These are phyloP conservation scores for Saccharomyces paradoxus DNA, from an alignment of 805 yeast genomes.

Conservation along the genomic window DNA sequence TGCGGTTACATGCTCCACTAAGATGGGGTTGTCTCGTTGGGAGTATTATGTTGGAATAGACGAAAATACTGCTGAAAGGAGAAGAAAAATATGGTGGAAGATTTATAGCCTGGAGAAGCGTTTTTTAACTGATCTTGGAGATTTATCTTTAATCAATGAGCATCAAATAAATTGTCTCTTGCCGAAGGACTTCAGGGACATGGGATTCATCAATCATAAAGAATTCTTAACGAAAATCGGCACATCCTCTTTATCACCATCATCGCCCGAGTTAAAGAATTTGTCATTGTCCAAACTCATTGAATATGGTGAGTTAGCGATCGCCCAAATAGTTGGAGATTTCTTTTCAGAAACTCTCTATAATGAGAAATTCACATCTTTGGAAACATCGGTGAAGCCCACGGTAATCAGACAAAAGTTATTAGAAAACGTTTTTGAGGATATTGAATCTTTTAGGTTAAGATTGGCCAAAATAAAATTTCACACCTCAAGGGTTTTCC, in stretches of 20 bases:
- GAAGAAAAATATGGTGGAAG: constrained; percentile 18
- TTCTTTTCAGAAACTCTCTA: constrained; percentile 19
- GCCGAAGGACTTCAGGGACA: constrained; percentile 9
- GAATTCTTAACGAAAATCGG: constrained; percentile 2
- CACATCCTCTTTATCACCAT: background rate
- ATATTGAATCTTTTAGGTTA: constrained; percentile 8
- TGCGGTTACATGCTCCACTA: constrained; percentile 10
- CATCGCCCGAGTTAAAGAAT: constrained; percentile 3
- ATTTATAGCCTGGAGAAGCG: constrained; percentile 14
- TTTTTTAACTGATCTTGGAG: constrained; percentile 8
- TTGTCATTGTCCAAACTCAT: constrained; percentile 6
- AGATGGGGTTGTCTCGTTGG: constrained; percentile 21
- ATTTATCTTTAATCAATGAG: constrained; percentile 11
- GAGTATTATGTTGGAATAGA: constrained; percentile 22
- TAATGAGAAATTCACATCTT: constrained; percentile 22
- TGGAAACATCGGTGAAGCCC: constrained; percentile 20
- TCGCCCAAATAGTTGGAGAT: constrained; percentile 12
- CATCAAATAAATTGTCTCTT: constrained; percentile 14
- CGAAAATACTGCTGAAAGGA: constrained; percentile 17
- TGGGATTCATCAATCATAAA: constrained; percentile 7
- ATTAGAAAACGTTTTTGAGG: constrained; percentile 13
- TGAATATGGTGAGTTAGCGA: constrained; percentile 19
- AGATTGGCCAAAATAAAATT: constrained; percentile 16
- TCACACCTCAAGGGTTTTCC: constrained; percentile 15
- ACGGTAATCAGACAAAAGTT: constrained; percentile 11